These are phyloP conservation scores for Phyllosticta capitalensis DNA, from an alignment of 2,329 filamentous ascomycete genomes.

Conservation along the genomic window DNA sequence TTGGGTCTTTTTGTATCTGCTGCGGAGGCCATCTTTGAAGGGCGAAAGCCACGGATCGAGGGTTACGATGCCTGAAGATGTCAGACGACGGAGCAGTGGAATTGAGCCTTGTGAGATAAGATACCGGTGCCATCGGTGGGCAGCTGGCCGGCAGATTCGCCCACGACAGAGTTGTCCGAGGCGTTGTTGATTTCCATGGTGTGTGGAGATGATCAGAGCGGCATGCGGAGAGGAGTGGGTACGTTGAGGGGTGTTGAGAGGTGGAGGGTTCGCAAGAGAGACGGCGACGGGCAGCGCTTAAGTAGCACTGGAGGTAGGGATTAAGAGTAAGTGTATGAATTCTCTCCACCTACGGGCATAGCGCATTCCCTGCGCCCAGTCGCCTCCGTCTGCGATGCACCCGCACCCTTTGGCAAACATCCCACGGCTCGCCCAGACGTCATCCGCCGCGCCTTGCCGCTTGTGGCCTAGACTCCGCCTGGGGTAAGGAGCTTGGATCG, in stretches of 20 bases:
- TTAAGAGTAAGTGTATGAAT: not conserved
- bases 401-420: not conserved
- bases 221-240: not conserved
- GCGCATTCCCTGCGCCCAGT: not conserved
- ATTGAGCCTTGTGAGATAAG: slow-evolving; percentile 15
- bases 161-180: slow-evolving; percentile 35
- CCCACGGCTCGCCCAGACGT: not conserved
- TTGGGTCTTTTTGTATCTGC: slow-evolving; percentile 69
- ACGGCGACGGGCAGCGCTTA: not conserved
- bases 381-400: not conserved
- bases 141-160: slow-evolving; percentile 40
- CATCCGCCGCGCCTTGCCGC: not conserved
- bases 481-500: not conserved
- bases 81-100: slow-evolving; percentile 14
- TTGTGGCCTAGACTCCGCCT: not conserved
- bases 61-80: slow-evolving; percentile 62
- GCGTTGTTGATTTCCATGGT: slow-evolving; percentile 29
- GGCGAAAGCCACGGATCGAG: slow-evolving; percentile 86
- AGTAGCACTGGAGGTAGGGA: not conserved
- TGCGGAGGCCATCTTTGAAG: slow-evolving; percentile 67
- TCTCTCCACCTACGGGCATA: not conserved
- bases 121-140: slow-evolving; percentile 65
- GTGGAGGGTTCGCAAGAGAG: not conserved
- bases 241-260: slow-evolving; percentile 7
- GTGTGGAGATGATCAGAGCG: not conserved